These are phyloP conservation scores for Cucumis melo DNA, from an alignment of 306 rosid genomes.

Conservation along the genomic window DNA sequence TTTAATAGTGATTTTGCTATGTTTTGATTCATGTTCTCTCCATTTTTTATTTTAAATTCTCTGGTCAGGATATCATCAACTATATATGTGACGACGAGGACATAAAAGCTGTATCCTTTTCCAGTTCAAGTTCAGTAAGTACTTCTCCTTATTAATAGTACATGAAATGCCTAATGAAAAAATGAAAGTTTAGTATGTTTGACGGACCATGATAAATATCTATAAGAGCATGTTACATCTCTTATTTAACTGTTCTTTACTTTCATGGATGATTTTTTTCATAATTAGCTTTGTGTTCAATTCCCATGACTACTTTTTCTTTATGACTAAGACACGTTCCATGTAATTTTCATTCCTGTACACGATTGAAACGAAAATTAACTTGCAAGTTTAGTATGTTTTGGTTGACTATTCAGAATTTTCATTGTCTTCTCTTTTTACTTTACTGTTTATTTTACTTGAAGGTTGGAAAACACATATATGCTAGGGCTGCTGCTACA, in stretches of 20 bases:
- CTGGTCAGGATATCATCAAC: slow-evolving; percentile 41
- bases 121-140: slow-evolving; percentile 50
- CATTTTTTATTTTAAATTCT: background rate
- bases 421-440: background rate
- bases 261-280: background rate
- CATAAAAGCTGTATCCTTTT: slow-evolving; percentile 49
- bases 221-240: background rate
- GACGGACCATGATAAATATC: background rate
- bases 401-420: slow-evolving; percentile 1
- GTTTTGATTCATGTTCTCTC: background rate
- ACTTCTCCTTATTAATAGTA: background rate
- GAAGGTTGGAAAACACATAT: slow-evolving; percentile 50
- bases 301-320: background rate
- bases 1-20: too few species aligned
- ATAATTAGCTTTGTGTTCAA: background rate
- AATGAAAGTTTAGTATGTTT: background rate
- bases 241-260: background rate
- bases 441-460: slow-evolving; percentile 12
- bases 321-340: background rate
- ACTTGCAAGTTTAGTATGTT: background rate
- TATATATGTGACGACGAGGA: slow-evolving; percentile 57
- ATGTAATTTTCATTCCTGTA: background rate
- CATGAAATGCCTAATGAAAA: background rate
- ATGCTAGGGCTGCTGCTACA: slow-evolving; percentile 49
- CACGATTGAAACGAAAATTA: background rate